These are phyloP conservation scores for Phoenix dactylifera DNA, from an alignment of 176 grass and related monocot species.

Conservation along the genomic window DNA sequence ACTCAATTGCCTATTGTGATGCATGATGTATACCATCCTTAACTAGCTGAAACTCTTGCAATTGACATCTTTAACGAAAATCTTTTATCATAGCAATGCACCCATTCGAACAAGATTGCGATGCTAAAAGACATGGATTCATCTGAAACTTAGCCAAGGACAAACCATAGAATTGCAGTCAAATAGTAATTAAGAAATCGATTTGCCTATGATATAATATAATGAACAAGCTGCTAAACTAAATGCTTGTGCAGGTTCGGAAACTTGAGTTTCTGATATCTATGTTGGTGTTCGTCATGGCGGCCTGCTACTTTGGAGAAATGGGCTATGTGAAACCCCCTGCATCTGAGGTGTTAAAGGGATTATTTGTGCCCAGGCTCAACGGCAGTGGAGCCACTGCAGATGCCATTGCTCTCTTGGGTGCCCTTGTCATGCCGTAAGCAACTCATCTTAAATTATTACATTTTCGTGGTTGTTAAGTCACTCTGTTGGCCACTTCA, in stretches of 20 bases:
- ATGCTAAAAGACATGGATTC: no score
- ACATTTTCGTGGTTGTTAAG: no score
- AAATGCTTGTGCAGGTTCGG: slow-evolving; percentile 24
- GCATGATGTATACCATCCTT: no score
- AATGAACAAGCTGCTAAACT: slow-evolving; percentile 2
- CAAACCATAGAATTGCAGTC: no score
- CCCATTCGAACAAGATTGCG: no score
- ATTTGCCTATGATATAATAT: background rate
- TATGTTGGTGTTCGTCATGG: slow-evolving; percentile 58
- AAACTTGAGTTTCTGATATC: slow-evolving; percentile 67
- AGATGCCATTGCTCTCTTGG: slow-evolving; percentile 77
- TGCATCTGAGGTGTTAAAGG: slow-evolving; percentile 54
- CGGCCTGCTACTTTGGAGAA: slow-evolving; percentile 71
- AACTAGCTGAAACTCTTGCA: no score
- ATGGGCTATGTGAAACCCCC: slow-evolving; percentile 75
- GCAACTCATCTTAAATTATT: background rate
- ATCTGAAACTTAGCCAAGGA: no score
- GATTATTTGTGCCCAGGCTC: slow-evolving; percentile 65
- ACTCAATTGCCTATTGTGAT: no score
- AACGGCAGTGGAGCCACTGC: slow-evolving; percentile 40
- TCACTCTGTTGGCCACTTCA: no score
- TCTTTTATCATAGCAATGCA: no score
- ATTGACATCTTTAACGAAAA: no score
- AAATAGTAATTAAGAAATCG: no score
- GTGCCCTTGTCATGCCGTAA: slow-evolving; percentile 91